These are phyloP conservation scores for Mucuna pruriens DNA, from an alignment of 306 rosid genomes.

Conservation along the genomic window DNA sequence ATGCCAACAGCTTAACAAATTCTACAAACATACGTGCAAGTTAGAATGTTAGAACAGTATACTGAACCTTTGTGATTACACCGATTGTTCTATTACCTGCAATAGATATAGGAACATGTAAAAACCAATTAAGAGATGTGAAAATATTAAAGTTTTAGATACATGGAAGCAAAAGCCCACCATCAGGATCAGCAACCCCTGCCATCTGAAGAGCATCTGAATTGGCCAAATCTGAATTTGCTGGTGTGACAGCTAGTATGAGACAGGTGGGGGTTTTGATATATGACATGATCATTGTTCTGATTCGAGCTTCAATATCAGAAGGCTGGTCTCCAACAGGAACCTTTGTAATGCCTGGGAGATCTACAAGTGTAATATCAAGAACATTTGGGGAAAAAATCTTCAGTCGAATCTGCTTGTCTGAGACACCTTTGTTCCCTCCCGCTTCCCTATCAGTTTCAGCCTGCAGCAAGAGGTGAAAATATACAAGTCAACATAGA, in stretches of 20 bases:
- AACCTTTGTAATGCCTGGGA: constrained; percentile 97
- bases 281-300: constrained; percentile 98
- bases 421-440: constrained; percentile 96
- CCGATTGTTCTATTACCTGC: constrained; percentile 97
- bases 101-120: constrained; percentile 35
- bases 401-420: constrained; percentile 96
- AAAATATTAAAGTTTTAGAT: constrained; percentile 23
- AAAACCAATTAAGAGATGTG: background rate
- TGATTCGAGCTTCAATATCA: constrained; percentile 93
- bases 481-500: background rate
- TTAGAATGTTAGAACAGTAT: constrained; percentile 26
- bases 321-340: constrained; percentile 99
- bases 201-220: constrained; percentile 99
- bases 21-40: background rate
- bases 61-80: constrained; percentile 84
- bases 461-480: constrained; percentile 54
- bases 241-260: constrained; percentile 95
- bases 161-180: constrained; percentile 51
- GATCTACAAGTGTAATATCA: constrained; percentile 96
- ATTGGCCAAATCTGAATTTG: constrained; percentile 97
- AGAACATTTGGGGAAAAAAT: constrained; percentile 97
- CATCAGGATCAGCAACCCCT: constrained; percentile 99
- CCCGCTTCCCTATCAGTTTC: constrained; percentile 99
- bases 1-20: constrained; percentile 29
- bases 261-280: constrained; percentile 87